Evolutionary conservation across 495 filamentous ascomycete genomes (phyloP), one percentile per base, ranked within the genome.

Genomic region (Podospora appendiculata): DNA sequence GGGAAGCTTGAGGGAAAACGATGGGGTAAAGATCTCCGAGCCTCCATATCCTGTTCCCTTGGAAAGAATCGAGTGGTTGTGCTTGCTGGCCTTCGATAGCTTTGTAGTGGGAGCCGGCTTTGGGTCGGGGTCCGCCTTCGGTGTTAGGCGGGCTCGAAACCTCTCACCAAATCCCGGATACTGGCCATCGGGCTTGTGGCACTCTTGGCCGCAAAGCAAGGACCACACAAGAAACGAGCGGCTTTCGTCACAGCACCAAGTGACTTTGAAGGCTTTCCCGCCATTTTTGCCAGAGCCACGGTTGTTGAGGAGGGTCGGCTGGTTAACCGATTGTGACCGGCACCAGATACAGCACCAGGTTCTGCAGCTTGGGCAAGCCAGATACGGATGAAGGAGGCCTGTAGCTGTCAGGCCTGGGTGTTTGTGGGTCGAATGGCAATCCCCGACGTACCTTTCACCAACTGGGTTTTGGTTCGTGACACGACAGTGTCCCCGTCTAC

Each of bases 161-260:
- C 25, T 25, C 25, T 25, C 25, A 25, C 25, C 25, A 25, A 25
- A 25, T 25, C 25, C 25, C 25, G 25, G 25, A 25, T 25, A 2
- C 25, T 25, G 25, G 38, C 10, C 8, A 14, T 42, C 41, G 41
- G 14, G 48, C 48, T 42, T 41, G 10, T 42, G 33, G 9, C 14
- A 41, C 34, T 63, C 48, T 45, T 53, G 50, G 11, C 68, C 70
- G 25, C 67, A 70, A 14, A 62, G 58, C 0, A 71, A 52, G 16
- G 60, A 61, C 48, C 66, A 70, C 14, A 62, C 50, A 13, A 70
- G 57, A n/a, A 63, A 65, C 6, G 65, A 16, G 8, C 65, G 55
- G 2, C 61, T 64, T 9, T 47, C 9, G 14, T 64, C 55, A 48
- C 70, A 73, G 51, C 68, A 71, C 65, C 66, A 70, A 16, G 49